Percentiles rank a stretch among this genome's conserved stretches.
Evolutionary conservation across 2,329 filamentous ascomycete species (phyloP).

Genomic region (Scytalidium lignicola): DNA sequence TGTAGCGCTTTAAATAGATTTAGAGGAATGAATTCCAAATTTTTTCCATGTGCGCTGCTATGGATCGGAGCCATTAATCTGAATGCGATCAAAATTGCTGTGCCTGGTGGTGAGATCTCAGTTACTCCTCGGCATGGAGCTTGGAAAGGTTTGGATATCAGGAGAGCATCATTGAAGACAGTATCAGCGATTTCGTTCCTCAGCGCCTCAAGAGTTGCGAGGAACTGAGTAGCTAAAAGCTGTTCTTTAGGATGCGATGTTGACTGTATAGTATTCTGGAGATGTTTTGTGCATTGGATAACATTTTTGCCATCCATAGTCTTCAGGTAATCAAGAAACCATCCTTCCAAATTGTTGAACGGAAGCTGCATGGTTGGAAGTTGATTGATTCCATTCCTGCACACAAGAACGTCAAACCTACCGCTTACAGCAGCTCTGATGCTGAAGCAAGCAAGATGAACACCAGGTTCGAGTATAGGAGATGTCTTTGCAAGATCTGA

Average conservation of each 20-base stretch:
- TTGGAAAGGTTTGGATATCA: slow-evolving; percentile 38
- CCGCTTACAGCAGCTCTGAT: slow-evolving; percentile 44
- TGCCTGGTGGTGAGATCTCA: slow-evolving; percentile 22
- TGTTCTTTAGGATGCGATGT: slow-evolving; percentile 34
- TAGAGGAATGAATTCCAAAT: slow-evolving; percentile 55
- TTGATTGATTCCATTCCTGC: slow-evolving; percentile 44
- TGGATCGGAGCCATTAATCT: slow-evolving; percentile 59
- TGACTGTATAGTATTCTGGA: slow-evolving; percentile 29
- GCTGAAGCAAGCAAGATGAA: slow-evolving; percentile 55
- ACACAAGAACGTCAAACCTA: slow-evolving; percentile 26
- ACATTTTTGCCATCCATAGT: slow-evolving; percentile 41
- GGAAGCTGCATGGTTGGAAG: slow-evolving; percentile 55
- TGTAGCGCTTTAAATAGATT: slow-evolving; percentile 64
- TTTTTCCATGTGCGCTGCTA: slow-evolving; percentile 42
- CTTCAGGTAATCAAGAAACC: slow-evolving; percentile 45
- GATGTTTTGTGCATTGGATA: slow-evolving; percentile 31
- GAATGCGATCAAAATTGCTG: slow-evolving; percentile 46
- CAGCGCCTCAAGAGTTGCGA: slow-evolving; percentile 36
- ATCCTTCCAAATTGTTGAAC: slow-evolving; percentile 45
- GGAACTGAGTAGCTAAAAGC: slow-evolving; percentile 41
- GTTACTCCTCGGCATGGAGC: slow-evolving; percentile 33
- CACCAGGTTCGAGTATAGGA: slow-evolving; percentile 44
- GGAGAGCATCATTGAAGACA: slow-evolving; percentile 40
- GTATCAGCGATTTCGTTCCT: slow-evolving; percentile 38
- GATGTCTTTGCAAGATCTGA: slow-evolving; percentile 47